Evolutionary conservation across 2,329 filamentous ascomycete genomes (phyloP).

Genomic region (Akanthomyces dipterigenus): DNA sequence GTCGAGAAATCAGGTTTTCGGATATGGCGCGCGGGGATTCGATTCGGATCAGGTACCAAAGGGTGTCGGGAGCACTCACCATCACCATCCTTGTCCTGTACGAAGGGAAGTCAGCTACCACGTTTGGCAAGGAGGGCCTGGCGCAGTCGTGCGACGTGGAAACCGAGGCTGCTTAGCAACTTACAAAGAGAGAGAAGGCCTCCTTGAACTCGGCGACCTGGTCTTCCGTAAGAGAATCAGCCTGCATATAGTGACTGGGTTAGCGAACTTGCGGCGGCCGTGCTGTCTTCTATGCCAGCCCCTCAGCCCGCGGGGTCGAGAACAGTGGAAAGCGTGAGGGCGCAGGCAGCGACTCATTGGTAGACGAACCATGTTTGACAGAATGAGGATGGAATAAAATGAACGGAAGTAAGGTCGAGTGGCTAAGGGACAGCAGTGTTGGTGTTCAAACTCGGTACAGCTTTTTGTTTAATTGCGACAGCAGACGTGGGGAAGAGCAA

Average conservation of each 20-base stretch:
- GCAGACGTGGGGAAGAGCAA: constrained; percentile 10
- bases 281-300: constrained; percentile 17
- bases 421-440: background rate
- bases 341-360: background rate
- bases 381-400: background rate
- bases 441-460: background rate
- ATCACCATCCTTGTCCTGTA: constrained; percentile 83
- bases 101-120: constrained; percentile 20
- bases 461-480: constrained; percentile 4
- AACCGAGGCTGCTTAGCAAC: constrained; percentile 28
- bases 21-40: background rate
- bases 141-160: constrained; percentile 1
- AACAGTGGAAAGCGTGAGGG: background rate
- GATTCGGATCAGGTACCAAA: background rate
- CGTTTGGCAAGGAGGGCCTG: constrained; percentile 6
- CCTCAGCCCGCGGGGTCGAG: constrained; percentile 20
- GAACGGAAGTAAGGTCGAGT: background rate
- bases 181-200: constrained; percentile 99
- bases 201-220: constrained; percentile 99
- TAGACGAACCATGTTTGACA: constrained; percentile 9
- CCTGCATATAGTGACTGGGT: constrained; percentile 46
- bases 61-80: constrained; percentile 51
- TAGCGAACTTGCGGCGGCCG: constrained; percentile 15
- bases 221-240: constrained; percentile 97
- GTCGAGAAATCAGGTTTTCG: background rate